Conservation (phyloP, 331 rosid species). For the Spiraea crenata region DNA sequence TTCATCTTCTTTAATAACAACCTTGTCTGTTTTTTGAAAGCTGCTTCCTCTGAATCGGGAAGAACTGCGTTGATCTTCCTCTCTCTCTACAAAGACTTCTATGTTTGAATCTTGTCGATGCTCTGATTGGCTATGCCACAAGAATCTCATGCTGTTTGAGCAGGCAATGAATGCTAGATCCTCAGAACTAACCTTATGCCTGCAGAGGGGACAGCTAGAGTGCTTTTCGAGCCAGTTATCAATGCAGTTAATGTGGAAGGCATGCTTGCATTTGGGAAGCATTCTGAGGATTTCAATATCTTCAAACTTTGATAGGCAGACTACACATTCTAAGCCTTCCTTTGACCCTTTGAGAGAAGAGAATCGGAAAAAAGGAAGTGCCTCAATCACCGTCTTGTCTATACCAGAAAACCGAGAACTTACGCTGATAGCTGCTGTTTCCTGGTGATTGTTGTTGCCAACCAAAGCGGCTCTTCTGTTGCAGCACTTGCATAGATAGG, state of each 20-base stretch:
- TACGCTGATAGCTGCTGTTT: constrained; percentile 30
- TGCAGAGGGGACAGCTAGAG: constrained; percentile 89
- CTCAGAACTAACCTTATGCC: constrained; percentile 62
- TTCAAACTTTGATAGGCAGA: constrained; percentile 83
- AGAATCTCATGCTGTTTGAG: constrained; percentile 64
- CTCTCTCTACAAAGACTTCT: constrained; percentile 85
- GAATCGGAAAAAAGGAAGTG: constrained; percentile 88
- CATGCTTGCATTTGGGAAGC: constrained; percentile 85
- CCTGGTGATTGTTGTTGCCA: constrained; percentile 9
- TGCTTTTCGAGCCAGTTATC: constrained; percentile 94
- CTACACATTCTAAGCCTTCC: constrained; percentile 85
- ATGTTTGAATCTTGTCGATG: constrained; percentile 56
- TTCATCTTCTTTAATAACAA: constrained; percentile 41
- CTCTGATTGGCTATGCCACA: constrained; percentile 42
- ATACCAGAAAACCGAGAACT: constrained; percentile 76
- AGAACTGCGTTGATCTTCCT: constrained; percentile 62
- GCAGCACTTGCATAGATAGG: constrained; percentile 73
- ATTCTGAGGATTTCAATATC: constrained; percentile 74
- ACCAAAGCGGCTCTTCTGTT: constrained; percentile 29
- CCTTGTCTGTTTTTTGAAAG: constrained; percentile 55
- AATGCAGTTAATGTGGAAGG: constrained; percentile 82
- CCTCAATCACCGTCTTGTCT: constrained; percentile 72
- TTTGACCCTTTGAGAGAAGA: constrained; percentile 76
- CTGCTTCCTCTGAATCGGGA: constrained; percentile 90
- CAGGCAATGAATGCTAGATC: constrained; percentile 50